Evolutionary conservation across 2,329 filamentous ascomycete genomes (phyloP).

Genomic region (Hypoxylon sp.): DNA sequence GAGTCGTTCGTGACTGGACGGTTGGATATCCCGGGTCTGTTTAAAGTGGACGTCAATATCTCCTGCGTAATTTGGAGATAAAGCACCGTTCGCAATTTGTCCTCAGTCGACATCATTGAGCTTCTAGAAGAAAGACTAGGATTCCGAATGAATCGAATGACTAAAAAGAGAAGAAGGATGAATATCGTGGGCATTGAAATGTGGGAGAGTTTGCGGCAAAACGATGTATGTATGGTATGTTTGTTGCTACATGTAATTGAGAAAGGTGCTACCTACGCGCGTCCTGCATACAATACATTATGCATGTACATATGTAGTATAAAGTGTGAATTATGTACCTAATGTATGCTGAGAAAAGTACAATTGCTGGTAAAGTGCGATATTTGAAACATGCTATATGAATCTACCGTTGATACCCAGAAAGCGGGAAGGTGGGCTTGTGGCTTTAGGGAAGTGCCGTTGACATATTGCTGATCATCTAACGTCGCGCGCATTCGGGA

Average conservation of each 20-base stretch:
- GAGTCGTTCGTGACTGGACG: slow-evolving; percentile 44
- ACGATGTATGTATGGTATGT: neutral
- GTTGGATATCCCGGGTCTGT: slow-evolving; percentile 29
- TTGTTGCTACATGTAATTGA: neutral
- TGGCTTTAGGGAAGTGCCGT: slow-evolving; percentile 47
- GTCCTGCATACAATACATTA: too few relatives aligned
- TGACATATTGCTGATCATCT: slow-evolving; percentile 48
- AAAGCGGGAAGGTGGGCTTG: slow-evolving; percentile 40
- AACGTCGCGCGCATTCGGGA: slow-evolving; percentile 42
- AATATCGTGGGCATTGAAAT: neutral
- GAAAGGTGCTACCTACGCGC: neutral
- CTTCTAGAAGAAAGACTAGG: slow-evolving; percentile 41
- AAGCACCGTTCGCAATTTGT: slow-evolving; percentile 40
- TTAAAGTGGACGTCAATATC: slow-evolving; percentile 47
- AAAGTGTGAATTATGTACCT: too few relatives aligned
- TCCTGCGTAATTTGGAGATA: slow-evolving; percentile 52
- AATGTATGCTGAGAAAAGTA: too few relatives aligned
- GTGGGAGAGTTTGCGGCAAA: neutral
- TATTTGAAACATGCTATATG: slow-evolving; percentile 32
- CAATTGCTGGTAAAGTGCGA: slow-evolving; percentile 7
- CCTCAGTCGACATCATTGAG: slow-evolving; percentile 43
- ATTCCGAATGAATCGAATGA: slow-evolving; percentile 18
- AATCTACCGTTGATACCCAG: slow-evolving; percentile 37
- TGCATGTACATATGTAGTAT: too few relatives aligned
- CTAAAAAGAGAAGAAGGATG: slow-evolving; percentile 13